A percentile compares a stretch with the other conserved stretches of the same genome.
Conservation (phyloP, 352 stramenopile genomes). For the Globisporangium solare region DNA sequence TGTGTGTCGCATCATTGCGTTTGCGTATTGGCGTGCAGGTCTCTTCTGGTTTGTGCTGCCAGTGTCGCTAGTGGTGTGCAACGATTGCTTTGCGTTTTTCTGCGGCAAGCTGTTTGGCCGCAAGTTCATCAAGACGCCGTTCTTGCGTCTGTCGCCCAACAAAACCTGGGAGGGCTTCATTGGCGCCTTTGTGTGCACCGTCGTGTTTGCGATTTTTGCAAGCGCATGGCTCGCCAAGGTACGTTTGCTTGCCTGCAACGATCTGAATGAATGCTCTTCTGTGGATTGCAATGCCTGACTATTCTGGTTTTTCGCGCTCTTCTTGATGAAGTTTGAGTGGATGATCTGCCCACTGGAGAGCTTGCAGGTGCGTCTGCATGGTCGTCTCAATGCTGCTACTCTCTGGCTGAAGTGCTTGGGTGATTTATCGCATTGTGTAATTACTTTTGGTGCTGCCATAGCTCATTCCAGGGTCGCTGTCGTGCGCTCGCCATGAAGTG, state of each 20-base stretch:
- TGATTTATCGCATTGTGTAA: no score
- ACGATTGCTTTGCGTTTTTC: conserved; percentile 96
- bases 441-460: conserved; percentile 24
- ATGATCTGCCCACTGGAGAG: conserved; percentile 92
- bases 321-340: conserved; percentile 73
- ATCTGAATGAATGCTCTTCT: no score
- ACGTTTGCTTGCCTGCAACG: conserved; percentile 5
- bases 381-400: no score
- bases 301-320: not conserved
- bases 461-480: conserved; percentile 63
- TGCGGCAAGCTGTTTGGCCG: conserved; percentile 82
- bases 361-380: conserved; percentile 36
- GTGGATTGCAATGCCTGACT: not conserved
- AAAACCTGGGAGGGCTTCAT: conserved; percentile 99
- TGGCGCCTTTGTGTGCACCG: conserved; percentile 94
- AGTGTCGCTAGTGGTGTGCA: conserved; percentile 92
- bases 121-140: conserved; percentile 92
- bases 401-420: no score
- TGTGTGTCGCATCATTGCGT: not conserved
- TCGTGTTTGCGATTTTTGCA: conserved; percentile 93
- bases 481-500: conserved; percentile 55
- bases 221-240: conserved; percentile 86
- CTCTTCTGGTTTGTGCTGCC: conserved; percentile 96
- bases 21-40: conserved; percentile 25
- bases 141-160: conserved; percentile 94